These are phyloP conservation scores for Acaromyces ingoldii DNA, from an alignment of 1,284 basidiomycete genomes.

Conservation along the genomic window DNA sequence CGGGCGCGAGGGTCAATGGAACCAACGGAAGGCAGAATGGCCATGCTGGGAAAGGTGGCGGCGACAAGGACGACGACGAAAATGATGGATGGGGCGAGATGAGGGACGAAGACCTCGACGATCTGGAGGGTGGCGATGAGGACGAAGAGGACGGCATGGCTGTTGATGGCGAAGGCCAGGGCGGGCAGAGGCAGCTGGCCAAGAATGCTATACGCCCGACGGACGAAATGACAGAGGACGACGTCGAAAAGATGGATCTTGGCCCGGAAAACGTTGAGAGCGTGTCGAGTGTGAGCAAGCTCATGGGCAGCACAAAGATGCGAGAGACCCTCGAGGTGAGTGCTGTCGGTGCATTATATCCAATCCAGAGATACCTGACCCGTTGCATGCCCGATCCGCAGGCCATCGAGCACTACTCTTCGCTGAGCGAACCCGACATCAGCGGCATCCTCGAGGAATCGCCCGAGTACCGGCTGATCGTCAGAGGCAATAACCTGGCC, in stretches of 20 bases:
- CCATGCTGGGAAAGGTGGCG: constrained; percentile 55
- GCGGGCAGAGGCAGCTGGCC: constrained; percentile 55
- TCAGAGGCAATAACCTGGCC: constrained; percentile 93
- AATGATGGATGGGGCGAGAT: constrained; percentile 10
- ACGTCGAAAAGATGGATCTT: constrained; percentile 87
- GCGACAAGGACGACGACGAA: constrained; percentile 57
- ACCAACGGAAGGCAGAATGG: constrained; percentile 54
- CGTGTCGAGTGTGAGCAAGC: constrained; percentile 77
- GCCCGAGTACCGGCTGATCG: constrained; percentile 93
- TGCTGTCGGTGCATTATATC: background rate
- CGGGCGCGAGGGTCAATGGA: constrained; percentile 49
- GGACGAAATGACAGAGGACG: constrained; percentile 85
- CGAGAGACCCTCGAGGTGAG: constrained; percentile 72
- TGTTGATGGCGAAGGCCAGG: constrained; percentile 6
- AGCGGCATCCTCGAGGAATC: constrained; percentile 76
- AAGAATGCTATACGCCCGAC: constrained; percentile 86
- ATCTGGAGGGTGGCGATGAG: constrained; percentile 25
- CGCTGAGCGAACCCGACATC: constrained; percentile 69
- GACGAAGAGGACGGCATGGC: constrained; percentile 13
- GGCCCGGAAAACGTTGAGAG: constrained; percentile 73
- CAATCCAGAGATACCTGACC: background rate
- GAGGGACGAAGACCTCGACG: constrained; percentile 36
- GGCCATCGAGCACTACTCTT: constrained; percentile 82
- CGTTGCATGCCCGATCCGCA: constrained; percentile 48
- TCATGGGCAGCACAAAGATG: constrained; percentile 81